Base-by-base conservation (phyloP, 495 filamentous ascomycete species). In the Staphylotrichum tortipilum region DNA sequence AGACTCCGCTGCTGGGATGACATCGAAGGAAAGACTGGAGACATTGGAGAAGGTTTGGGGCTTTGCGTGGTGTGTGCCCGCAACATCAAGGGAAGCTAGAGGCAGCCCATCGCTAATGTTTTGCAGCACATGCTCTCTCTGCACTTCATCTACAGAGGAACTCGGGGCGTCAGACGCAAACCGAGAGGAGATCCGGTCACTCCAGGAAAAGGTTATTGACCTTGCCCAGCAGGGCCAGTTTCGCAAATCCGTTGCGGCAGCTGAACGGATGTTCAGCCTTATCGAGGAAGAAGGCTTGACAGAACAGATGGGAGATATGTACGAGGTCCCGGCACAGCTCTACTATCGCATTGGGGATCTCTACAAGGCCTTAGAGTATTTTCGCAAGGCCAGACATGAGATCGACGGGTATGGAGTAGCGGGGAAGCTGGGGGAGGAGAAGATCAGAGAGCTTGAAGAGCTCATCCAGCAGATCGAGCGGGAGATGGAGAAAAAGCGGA, bases 391-490 rank as follows among this genome's bases (percentile, higher is more conserved):
- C 0, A 35, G 62, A 40, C 19, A 31, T 2, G 63, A 68, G 41
- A 15, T 63, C 10, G 48, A 42, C 30, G 52, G 40, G 18, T 55
- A 45, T 19, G 57, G 58, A 0, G 48, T 55, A 78, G 88, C 47
- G 38, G 61, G 54, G 0, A 28, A 37, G 21, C 45, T 40, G 10
- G 57, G 36, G 0, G 14, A 31, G 28, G 23, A 41, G 5, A 53
- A 52, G 36, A 19, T 55, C 3, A 26, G 40, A 33, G 50, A 45
- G 35, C 6, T 58, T 42, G 26, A 52, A 14, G 44, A 37, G 0
- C 19, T 56, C 0, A 37, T 58, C 2, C 22, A 22, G 10, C 19
- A 34, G 44, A 44, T 58, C 8, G 34, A 52, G 48, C 44, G 11
- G 24, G 52, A 55, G 41, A 17, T 58, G 26, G 26, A 9, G 26